phyloP scores from a whole-genome alignment of 305 asterid species.

The Fraxinus ornus region DNA sequence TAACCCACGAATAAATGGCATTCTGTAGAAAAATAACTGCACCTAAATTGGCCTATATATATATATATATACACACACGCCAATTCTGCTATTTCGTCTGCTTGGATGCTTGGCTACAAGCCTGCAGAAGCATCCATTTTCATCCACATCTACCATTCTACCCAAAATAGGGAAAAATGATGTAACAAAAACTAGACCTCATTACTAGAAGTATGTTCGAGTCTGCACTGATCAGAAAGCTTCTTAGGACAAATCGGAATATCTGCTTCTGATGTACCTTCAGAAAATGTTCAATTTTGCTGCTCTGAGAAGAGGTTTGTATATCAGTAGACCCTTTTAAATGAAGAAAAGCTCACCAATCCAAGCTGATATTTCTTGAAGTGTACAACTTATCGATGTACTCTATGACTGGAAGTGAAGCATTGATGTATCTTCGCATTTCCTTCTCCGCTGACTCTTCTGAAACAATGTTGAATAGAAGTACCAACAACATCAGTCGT shows the following conservation, averaged over 20 bases:
- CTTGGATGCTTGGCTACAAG: background rate
- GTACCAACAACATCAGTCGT: background rate
- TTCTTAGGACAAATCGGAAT: background rate
- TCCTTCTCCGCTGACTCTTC: slow-evolving; percentile 63
- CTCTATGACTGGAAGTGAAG: slow-evolving; percentile 64
- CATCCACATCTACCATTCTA: background rate
- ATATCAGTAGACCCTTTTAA: background rate
- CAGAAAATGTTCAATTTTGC: background rate
- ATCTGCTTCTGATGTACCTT: background rate
- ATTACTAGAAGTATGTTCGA: background rate
- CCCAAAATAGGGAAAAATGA: background rate
- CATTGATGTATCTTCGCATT: slow-evolving; percentile 73
- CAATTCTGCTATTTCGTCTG: background rate
- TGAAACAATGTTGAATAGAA: slow-evolving; percentile 25
- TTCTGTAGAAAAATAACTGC: background rate
- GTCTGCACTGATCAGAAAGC: slow-evolving; percentile 4
- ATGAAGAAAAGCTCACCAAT: slow-evolving; percentile 55
- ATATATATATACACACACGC: background rate
- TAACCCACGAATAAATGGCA: background rate
- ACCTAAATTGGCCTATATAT: background rate
- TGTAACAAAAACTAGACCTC: background rate
- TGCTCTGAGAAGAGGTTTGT: background rate
- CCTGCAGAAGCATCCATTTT: background rate
- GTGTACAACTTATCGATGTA: slow-evolving; percentile 67
- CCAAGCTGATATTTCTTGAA: slow-evolving; percentile 62